Base-by-base conservation (phyloP, 192 early-diverging fungal genomes). In the Kickxella alabastrina region DNA sequence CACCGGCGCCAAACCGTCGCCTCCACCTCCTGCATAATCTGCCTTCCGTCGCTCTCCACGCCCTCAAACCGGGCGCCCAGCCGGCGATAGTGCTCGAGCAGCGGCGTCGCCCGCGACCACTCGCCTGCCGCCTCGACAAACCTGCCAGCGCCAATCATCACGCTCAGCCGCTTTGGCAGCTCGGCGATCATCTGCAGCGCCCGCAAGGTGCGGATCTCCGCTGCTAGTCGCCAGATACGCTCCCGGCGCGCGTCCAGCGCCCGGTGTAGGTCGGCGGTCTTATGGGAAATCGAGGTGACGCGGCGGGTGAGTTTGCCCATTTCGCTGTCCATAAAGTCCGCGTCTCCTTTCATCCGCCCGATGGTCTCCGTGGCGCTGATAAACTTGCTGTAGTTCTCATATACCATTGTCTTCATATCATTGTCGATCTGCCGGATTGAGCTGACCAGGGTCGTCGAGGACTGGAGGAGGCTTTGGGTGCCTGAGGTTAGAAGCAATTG, bases 311-410 rank as follows among this genome's bases (percentile, higher is more conserved):
- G 74, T 34, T 82, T 65, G 35, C 63, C 74, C 89, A 94, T 92
- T 59, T 93, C 87, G 2, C 73, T 74, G 47, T 94, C 89, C 85
- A 97, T 89, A 38, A 80, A 79, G 41, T 90, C 88, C 6, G 92
- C 90, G 56, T 92, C 88, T 4, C 78, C 78, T 63, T 85, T 84
- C 88, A 97, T 93, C 78, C 87, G 59, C 9, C 81, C 57, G 39
- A 98, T 92, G 1, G 95, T 92, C 46, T 96, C 92, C 2, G 92
- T 92, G 0, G 95, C 95, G 32, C 84, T 87, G 41, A 96, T 92
- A 57, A 98, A 96, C 79, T 94, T 92, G 81, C 81, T 91, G 61
- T 98, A 98, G 79, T 98, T 98, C 75, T 96, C 91, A 63, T 98
- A 98, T 4, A 98, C 93, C 36, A 98, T 80, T 0, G 96, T 95